Percentiles rank a stretch among this genome's conserved stretches.
Conservation (phyloP, 225 moss, liverwort and hornwort species). For the Lunularia cruciata region DNA sequence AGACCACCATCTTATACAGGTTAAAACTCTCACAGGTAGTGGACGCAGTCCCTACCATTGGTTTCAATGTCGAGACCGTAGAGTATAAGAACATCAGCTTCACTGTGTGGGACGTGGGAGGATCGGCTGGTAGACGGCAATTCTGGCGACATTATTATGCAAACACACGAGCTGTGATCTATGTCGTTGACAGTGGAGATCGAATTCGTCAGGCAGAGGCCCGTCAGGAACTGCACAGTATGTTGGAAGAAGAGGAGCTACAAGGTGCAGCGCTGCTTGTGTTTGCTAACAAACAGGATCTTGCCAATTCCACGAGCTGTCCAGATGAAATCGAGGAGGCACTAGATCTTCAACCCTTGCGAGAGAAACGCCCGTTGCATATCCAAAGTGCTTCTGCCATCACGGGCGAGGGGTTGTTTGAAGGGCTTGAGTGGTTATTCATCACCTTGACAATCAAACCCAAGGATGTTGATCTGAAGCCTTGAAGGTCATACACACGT, state of each 20-base stretch:
- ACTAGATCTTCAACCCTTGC: slow-evolving; percentile 2
- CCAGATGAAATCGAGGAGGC: slow-evolving; percentile 3
- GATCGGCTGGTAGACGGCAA: slow-evolving; percentile 6
- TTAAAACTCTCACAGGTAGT: slow-evolving; percentile 10
- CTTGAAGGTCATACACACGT: no score
- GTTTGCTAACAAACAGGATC: slow-evolving; percentile 16
- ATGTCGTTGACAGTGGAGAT: slow-evolving; percentile 18
- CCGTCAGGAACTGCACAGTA: slow-evolving; percentile 14
- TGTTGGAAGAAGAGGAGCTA: slow-evolving; percentile 20
- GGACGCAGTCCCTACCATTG: slow-evolving; percentile 10
- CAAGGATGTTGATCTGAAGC: not conserved
- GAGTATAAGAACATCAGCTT: slow-evolving; percentile 17
- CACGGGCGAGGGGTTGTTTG: slow-evolving; percentile 4
- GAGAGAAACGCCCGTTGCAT: slow-evolving; percentile 14
- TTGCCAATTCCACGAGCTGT: not conserved
- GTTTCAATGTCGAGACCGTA: slow-evolving; percentile 10
- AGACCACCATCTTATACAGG: slow-evolving; percentile 19
- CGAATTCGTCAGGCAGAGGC: slow-evolving; percentile 16
- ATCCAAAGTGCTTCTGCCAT: slow-evolving; percentile 3
- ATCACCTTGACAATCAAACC: slow-evolving; percentile 1
- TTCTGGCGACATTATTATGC: slow-evolving; percentile 16
- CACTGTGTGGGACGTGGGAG: slow-evolving; percentile 17
- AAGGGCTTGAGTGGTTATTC: slow-evolving; percentile 15
- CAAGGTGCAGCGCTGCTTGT: slow-evolving; percentile 11
- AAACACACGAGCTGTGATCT: slow-evolving; percentile 9